These are phyloP conservation scores for Calocybe gangraenosa DNA, from an alignment of 768 basidiomycete species.

Conservation along the genomic window DNA sequence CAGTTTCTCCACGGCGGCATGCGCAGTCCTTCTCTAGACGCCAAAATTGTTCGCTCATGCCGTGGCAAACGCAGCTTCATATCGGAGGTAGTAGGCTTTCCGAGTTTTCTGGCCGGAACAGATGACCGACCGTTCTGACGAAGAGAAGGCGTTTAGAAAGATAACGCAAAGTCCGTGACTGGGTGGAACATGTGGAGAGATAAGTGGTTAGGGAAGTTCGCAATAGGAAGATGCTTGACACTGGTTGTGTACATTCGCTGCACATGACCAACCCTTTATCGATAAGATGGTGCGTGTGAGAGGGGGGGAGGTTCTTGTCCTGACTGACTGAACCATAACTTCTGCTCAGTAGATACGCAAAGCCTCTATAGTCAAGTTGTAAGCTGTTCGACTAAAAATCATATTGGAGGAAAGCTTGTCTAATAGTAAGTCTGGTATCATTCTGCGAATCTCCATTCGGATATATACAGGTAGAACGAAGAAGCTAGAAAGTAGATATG, in stretches of 20 bases:
- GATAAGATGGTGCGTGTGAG: no score
- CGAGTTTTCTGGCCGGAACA: conserved; percentile 37
- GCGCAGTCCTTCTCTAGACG: conserved; percentile 35
- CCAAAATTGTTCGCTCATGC: conserved; percentile 34
- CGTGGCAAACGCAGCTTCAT: conserved; percentile 28
- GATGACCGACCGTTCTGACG: conserved; percentile 29
- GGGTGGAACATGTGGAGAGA: conserved; percentile 23
- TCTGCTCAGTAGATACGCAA: no score
- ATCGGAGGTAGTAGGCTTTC: conserved; percentile 29
- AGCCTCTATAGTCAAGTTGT: no score
- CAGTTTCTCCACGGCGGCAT: conserved; percentile 31
- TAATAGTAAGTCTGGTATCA: no score
- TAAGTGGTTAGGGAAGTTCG: not conserved
- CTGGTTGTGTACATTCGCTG: no score
- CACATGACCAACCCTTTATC: no score
- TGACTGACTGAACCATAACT: no score
- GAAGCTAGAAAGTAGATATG: not conserved
- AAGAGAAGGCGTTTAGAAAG: conserved; percentile 38
- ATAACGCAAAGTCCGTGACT: conserved; percentile 32
- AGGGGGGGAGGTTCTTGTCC: no score
- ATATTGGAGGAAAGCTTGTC: no score
- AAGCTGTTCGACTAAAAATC: no score
- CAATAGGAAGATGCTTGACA: no score
- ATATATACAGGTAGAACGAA: not conserved
- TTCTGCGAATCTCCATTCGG: not conserved